These are phyloP conservation scores for Scalesia atractyloides DNA, from an alignment of 129 eudicot genomes.

Conservation along the genomic window DNA sequence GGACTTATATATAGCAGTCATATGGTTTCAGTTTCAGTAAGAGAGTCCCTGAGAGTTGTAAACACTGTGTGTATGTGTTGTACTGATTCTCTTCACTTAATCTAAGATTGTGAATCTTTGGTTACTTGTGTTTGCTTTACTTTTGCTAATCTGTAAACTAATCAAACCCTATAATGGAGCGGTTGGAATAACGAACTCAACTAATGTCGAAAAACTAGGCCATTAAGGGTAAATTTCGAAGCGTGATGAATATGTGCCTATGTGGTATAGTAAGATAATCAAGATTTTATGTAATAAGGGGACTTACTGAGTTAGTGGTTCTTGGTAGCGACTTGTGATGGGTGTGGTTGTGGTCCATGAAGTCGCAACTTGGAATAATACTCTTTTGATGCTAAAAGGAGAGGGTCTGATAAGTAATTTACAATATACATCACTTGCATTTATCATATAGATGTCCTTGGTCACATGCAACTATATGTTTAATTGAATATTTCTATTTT, in stretches of 20 bases:
- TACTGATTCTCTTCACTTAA: too few relatives aligned
- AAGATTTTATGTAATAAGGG: background rate
- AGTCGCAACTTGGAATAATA: background rate
- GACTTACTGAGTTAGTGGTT: background rate
- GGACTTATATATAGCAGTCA: too few relatives aligned
- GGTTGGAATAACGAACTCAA: background rate
- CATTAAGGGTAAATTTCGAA: background rate
- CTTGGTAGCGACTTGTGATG: slow-evolving; percentile 7
- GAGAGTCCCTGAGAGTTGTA: too few relatives aligned
- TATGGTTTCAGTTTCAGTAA: too few relatives aligned
- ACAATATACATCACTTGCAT: background rate
- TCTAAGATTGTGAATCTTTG: too few relatives aligned
- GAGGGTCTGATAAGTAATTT: background rate
- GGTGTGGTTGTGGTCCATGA: background rate
- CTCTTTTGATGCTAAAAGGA: background rate
- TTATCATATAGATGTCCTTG: background rate
- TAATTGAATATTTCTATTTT: background rate
- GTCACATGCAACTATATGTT: background rate
- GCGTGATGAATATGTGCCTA: too few relatives aligned
- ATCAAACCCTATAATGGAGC: too few relatives aligned
- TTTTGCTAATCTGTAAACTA: too few relatives aligned
- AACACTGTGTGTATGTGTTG: too few relatives aligned
- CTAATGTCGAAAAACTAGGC: background rate
- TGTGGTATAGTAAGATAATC: background rate
- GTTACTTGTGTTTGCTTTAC: too few relatives aligned